Base-by-base conservation (phyloP, 495 filamentous ascomycete species). In the Opeltia flavorubescens region DNA sequence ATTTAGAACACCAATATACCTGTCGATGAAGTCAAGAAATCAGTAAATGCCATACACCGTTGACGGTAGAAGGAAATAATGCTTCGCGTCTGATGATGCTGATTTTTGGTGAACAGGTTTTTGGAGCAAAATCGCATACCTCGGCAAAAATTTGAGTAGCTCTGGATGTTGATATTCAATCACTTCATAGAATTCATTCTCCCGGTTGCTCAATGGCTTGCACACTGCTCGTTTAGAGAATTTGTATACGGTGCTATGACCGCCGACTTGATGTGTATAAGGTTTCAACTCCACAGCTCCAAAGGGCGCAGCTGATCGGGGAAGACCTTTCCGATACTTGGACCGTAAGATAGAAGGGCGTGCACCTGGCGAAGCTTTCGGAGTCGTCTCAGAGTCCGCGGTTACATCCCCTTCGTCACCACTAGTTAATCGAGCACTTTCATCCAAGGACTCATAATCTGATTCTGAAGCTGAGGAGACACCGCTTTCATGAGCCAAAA, bases 181-280 rank as follows among this genome's bases (percentile, higher is more conserved):
- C 45, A 80, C 91, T 62, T 98, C 91, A 60, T 98, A 98, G 57
- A 98, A 98, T 63, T 94, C 85, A 65, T 98, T 98, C 57, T 98
- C 91, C 55, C 86, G 70, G 57, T 94, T 96, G 62, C 91, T 96
- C 51, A 98, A 74, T 66, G 94, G 86, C 62, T 98, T 98, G 71
- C 93, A 96, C 15, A 98, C 89, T 45, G 91, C 91, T 51, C 87
- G 78, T 38, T 83, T 77, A 18, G 91, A 96, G 55, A 98, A 96
- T 24, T 91, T 82, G 68, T 94, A 98, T 20, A 98, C 77, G 0
- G 88, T 95, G 1, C 85, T 94, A 64, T 98, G 91, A 1, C 91
- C 91, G 17, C 91, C 91, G 46, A 98, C 91, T 60, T 98, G 91
- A 62, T 98, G 91, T 36, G 85, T 84, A 61, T 95, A 98, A 4